These are phyloP conservation scores for Aspergillus intermedius DNA, from an alignment of 2,329 filamentous ascomycete species.

Conservation along the genomic window DNA sequence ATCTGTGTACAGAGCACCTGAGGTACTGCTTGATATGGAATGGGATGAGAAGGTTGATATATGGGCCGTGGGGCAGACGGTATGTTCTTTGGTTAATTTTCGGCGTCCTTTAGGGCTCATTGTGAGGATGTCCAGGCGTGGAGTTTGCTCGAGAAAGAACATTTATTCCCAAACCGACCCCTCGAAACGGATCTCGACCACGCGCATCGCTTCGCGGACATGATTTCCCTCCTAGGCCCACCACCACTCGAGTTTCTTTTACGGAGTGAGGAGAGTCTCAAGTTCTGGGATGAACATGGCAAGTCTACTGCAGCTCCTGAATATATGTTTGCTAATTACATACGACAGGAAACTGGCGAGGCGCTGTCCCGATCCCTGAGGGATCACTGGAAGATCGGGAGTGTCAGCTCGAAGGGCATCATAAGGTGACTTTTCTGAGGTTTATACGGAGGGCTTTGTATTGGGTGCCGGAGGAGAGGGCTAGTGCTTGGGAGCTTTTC, in stretches of 20 bases:
- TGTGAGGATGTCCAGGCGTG: constrained; percentile 19
- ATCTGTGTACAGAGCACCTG: constrained; percentile 14
- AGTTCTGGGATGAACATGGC: constrained; percentile 33
- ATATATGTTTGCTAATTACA: too few species aligned
- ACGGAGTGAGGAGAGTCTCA: constrained; percentile 18
- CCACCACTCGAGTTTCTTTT: constrained; percentile 30
- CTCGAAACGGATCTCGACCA: constrained; percentile 25
- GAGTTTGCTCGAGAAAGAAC: constrained; percentile 39
- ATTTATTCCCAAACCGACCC: constrained; percentile 34
- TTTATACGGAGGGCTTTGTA: constrained; percentile 24
- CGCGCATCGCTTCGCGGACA: constrained; percentile 39
- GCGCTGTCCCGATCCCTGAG: constrained; percentile 16
- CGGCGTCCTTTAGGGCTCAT: too few species aligned
- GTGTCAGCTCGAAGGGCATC: constrained; percentile 15
- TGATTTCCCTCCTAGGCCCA: constrained; percentile 35
- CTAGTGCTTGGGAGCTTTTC: constrained; percentile 15
- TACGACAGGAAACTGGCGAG: constrained; percentile 20
- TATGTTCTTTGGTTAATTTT: constrained; percentile 15
- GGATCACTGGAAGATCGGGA: constrained; percentile 19
- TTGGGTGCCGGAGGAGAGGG: constrained; percentile 23
- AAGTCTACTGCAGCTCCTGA: neutral
- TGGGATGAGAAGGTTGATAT: constrained; percentile 44
- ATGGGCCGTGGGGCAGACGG: constrained; percentile 44
- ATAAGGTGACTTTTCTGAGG: constrained; percentile 16
- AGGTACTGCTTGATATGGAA: constrained; percentile 38